Evolutionary conservation across 2,329 filamentous ascomycete genomes (phyloP).

Genomic region (Leptographium galeiforme): DNA sequence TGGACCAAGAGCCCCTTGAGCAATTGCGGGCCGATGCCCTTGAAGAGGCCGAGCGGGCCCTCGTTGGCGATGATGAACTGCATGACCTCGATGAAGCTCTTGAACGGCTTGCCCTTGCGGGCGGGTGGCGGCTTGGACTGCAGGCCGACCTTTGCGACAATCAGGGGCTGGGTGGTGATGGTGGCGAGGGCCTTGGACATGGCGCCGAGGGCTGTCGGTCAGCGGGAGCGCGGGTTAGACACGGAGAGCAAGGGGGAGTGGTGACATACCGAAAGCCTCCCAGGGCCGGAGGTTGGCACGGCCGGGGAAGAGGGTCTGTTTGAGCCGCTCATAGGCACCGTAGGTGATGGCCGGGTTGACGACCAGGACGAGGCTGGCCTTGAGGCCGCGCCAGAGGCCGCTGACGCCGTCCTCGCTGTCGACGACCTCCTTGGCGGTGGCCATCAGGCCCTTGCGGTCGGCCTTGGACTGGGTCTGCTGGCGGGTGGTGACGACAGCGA

Average conservation of each 20-base stretch:
- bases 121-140: conserved; percentile 83
- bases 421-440: conserved; percentile 79
- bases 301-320: conserved; percentile 62
- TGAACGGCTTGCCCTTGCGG: conserved; percentile 81
- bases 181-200: conserved; percentile 89
- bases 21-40: conserved; percentile 90
- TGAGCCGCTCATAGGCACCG: conserved; percentile 84
- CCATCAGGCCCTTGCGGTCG: conserved; percentile 75
- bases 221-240: too few species aligned
- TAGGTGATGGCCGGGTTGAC: conserved; percentile 97
- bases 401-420: conserved; percentile 78
- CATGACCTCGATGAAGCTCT: conserved; percentile 90
- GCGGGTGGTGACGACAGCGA: conserved; percentile 86
- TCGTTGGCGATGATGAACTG: conserved; percentile 83
- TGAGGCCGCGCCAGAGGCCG: conserved; percentile 88
- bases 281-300: conserved; percentile 63
- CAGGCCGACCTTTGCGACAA: conserved; percentile 92
- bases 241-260: not conserved
- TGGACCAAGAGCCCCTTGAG: conserved; percentile 88
- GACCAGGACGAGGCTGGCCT: conserved; percentile 89
- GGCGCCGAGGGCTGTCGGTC: conserved; percentile 62
- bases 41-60: conserved; percentile 74
- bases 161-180: conserved; percentile 83
- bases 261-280: conserved; percentile 74
- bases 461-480: conserved; percentile 84